These are phyloP conservation scores for Aspergillus asperescens DNA, from an alignment of 495 filamentous ascomycete genomes.

Conservation along the genomic window DNA sequence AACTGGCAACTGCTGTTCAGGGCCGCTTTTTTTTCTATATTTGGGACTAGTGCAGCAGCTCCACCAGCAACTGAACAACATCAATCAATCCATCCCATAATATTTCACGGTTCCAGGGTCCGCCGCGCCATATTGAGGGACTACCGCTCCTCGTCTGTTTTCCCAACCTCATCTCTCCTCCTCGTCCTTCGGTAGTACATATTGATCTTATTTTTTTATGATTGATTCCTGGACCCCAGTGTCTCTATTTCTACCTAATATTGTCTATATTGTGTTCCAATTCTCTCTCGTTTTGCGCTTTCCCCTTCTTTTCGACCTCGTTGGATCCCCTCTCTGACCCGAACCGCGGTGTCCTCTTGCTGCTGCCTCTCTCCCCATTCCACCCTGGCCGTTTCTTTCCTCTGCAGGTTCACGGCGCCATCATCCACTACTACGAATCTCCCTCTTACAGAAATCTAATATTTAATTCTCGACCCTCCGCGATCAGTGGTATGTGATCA, in stretches of 20 bases:
- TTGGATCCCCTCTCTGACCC: background rate
- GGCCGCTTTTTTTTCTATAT: slow-evolving; percentile 7
- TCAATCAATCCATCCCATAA: background rate
- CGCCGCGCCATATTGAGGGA: background rate
- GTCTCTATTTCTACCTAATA: background rate
- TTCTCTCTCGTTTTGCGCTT: background rate
- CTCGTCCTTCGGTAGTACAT: slow-evolving; percentile 6
- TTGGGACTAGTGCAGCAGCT: slow-evolving; percentile 10
- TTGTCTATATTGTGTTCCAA: slow-evolving; percentile 5
- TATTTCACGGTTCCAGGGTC: background rate
- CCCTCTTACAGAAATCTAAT: slow-evolving; percentile 6
- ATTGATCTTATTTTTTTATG: slow-evolving; percentile 1
- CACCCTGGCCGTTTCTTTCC: background rate
- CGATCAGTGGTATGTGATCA: slow-evolving; percentile 10
- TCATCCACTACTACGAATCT: background rate
- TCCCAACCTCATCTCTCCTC: background rate
- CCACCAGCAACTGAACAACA: slow-evolving; percentile 8
- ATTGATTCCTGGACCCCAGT: background rate
- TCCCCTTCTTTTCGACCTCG: background rate
- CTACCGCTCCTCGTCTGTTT: background rate
- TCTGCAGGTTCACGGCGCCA: background rate
- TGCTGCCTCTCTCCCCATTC: background rate
- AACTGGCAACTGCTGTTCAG: background rate
- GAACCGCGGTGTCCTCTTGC: background rate
- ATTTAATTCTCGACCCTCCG: slow-evolving; percentile 15